phyloP scores from a whole-genome alignment of 73 alveolate genomes.

The Strombidium stylifer region DNA sequence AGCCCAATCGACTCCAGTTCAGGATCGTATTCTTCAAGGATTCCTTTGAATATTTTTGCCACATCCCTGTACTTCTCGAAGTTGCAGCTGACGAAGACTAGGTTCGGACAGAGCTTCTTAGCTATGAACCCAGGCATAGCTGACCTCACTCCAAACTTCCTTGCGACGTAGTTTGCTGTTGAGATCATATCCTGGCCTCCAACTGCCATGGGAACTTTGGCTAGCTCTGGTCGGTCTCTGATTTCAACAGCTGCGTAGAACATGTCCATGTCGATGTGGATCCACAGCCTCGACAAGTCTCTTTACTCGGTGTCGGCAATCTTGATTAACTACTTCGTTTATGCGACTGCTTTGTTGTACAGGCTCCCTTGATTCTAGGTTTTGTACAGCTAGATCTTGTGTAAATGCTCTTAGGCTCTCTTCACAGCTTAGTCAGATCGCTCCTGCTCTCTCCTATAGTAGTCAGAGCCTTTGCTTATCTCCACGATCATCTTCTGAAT shows the following conservation, averaged over 20 bases:
- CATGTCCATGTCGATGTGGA: conserved; percentile 99
- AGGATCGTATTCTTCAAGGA: conserved; percentile 86
- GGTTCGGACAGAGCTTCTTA: conserved; percentile 94
- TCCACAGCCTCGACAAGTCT: conserved; percentile 86
- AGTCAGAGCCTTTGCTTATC: conserved; percentile 74
- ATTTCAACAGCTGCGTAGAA: conserved; percentile 99
- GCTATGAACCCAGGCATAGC: conserved; percentile 99
- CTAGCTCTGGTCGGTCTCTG: conserved; percentile 92
- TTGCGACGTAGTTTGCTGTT: conserved; percentile 97
- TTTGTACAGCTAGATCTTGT: conserved; percentile 36
- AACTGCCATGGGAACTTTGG: conserved; percentile 96
- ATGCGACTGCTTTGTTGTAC: too few species aligned
- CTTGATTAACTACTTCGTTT: too few species aligned
- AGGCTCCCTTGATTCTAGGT: conserved; percentile 28
- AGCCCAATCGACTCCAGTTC: conserved; percentile 86
- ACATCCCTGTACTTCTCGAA: conserved; percentile 75
- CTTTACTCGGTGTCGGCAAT: conserved; percentile 17
- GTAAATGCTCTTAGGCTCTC: conserved; percentile 32
- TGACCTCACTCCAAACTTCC: conserved; percentile 97
- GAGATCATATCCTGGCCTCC: conserved; percentile 96
- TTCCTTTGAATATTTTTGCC: conserved; percentile 56
- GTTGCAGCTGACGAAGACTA: conserved; percentile 76
- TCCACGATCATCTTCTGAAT: conserved; percentile 69
- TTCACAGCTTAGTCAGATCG: conserved; percentile 48
- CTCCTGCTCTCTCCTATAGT: conserved; percentile 63